These are phyloP conservation scores for Leccinum fuscescens DNA, from an alignment of 1,284 basidiomycete genomes.

Conservation along the genomic window DNA sequence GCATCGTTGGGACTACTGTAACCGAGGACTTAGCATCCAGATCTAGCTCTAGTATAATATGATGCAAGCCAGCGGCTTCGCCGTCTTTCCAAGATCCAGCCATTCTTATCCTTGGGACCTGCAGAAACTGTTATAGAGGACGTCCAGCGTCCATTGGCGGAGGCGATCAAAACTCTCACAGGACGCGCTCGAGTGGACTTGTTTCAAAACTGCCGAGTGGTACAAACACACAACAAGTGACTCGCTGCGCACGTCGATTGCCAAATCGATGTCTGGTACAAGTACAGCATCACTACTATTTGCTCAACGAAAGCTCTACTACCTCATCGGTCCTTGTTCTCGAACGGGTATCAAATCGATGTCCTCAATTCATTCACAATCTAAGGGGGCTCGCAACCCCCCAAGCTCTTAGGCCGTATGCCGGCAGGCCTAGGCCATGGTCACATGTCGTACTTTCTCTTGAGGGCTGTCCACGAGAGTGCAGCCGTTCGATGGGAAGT, in stretches of 20 bases:
- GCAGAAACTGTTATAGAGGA: constrained; percentile 2
- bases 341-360: constrained; percentile 31
- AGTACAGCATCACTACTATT: constrained; percentile 18
- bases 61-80: too few species aligned
- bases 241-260: constrained; percentile 10
- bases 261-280: constrained; percentile 10
- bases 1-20: too few species aligned
- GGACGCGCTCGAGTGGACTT: background rate
- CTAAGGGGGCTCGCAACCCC: background rate
- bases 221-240: background rate
- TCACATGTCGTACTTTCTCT: constrained; percentile 63
- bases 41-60: too few species aligned
- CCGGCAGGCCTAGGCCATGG: background rate
- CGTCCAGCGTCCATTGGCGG: too few species aligned
- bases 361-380: constrained; percentile 3
- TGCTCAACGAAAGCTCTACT: constrained; percentile 12
- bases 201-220: background rate
- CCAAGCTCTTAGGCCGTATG: background rate
- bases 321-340: constrained; percentile 15
- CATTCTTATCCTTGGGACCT: too few species aligned
- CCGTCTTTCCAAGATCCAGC: too few species aligned
- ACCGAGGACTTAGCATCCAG: too few species aligned
- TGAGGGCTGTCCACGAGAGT: constrained; percentile 67
- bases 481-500: constrained; percentile 50
- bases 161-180: background rate